phyloP scores from a whole-genome alignment of 2,329 filamentous ascomycete genomes.

The Xylaria polymorpha region DNA sequence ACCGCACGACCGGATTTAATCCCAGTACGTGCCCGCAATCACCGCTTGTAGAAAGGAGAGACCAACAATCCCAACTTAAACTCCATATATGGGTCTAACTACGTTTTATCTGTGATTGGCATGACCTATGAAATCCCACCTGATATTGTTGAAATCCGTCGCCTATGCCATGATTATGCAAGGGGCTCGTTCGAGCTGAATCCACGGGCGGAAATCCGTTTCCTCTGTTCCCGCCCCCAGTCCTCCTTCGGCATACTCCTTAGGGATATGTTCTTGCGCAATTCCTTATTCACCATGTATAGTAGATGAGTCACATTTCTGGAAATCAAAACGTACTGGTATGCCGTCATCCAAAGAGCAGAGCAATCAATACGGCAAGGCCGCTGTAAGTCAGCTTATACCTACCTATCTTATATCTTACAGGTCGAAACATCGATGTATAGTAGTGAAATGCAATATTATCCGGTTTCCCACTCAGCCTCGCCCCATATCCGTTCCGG shows the following conservation, averaged over 20 bases:
- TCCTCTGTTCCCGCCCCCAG: background rate
- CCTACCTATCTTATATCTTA: background rate
- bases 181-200: background rate
- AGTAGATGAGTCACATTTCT: background rate
- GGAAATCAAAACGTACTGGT: background rate
- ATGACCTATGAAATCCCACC: background rate
- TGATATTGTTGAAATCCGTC: background rate
- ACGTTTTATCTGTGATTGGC: background rate
- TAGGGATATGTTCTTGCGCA: background rate
- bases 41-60: background rate
- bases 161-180: background rate
- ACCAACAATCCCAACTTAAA: background rate
- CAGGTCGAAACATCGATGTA: background rate
- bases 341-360: background rate
- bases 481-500: background rate
- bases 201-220: background rate
- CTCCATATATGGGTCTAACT: background rate
- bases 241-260: background rate
- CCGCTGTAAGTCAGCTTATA: background rate
- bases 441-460: background rate
- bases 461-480: background rate
- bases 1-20: conserved; percentile 1
- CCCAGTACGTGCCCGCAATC: background rate
- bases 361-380: background rate
- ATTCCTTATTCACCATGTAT: background rate